Evolutionary conservation across 495 filamentous ascomycete species (phyloP), one percentile per base, ranked within the genome.

Genomic region (Hypoxylon rickii): DNA sequence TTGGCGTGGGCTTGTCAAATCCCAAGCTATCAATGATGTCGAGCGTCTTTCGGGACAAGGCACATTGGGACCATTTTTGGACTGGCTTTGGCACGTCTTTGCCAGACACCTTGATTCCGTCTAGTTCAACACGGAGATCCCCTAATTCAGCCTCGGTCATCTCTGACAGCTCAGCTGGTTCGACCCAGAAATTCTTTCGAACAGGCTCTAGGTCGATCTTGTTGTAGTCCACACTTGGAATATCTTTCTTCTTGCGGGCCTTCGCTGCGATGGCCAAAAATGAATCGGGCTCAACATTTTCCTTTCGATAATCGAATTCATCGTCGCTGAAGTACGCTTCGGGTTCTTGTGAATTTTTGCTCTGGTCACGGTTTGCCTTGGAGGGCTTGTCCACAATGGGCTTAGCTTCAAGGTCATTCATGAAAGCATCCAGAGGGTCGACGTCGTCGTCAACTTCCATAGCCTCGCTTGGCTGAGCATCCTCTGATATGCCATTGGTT

Each of bases 31-130:
- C 79, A 43, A 99, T 87, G 12, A 96, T 89, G 44, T 96, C 90
- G n/a, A 97, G 73, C 20, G 91, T 91, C 61, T 92, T 89, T 26
- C 87, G 80, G 12, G 89, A 89, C 13, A 97, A 77, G 17, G 92
- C 94, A 68, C 92, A 96, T 65, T 99, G 92, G 0, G 92, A 92
- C 91, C 92, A 99, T 66, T 96, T 97, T 68, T 89, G 86, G 8
- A 97, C 91, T 6, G 94, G 94, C 57, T 91, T 96, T 0, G 94
- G 94, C 5, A 92, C 84, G 62, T 96, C 85, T 55, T 89, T 80
- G 17, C 92, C 92, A 31, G 77, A 76, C 16, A 97, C 89, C 72
- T 96, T 97, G 70, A 99, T 97, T 34, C 90, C 93, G 69, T 97
- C 94, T 17, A 98, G 75, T 70, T 97, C 91, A 29, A 92, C 65